A percentile compares a stretch with the other conserved stretches of the same genome.
These are phyloP conservation scores for Talaromyces sp. DNA, from an alignment of 2,329 filamentous ascomycete species.

Conservation along the genomic window DNA sequence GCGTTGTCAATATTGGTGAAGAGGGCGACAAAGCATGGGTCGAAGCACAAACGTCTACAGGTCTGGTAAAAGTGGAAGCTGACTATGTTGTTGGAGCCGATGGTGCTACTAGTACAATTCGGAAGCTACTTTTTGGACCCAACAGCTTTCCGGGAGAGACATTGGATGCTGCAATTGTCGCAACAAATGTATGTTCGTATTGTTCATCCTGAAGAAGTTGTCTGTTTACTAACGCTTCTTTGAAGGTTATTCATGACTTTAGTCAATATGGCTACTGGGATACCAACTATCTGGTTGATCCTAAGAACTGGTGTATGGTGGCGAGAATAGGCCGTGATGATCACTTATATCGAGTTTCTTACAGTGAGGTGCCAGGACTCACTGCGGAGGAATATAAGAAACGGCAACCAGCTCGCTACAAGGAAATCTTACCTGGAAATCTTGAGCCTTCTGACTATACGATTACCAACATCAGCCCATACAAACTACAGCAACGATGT, in stretches of 20 bases:
- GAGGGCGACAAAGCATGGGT: constrained; percentile 32
- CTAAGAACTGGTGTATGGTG: constrained; percentile 59
- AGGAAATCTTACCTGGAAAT: constrained; percentile 49
- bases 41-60: constrained; percentile 13
- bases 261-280: constrained; percentile 31
- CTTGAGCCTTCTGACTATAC: constrained; percentile 55
- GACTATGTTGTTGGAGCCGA: constrained; percentile 56
- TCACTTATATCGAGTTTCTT: constrained; percentile 59
- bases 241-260: constrained; percentile 59
- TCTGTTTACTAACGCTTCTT: not conserved
- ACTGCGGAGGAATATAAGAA: constrained; percentile 48
- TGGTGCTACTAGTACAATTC: constrained; percentile 37
- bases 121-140: constrained; percentile 42
- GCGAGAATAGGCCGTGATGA: constrained; percentile 52
- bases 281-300: constrained; percentile 56
- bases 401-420: constrained; percentile 41
- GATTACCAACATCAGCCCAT: constrained; percentile 53
- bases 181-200: constrained; percentile 50
- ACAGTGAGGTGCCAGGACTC: constrained; percentile 52
- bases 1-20: constrained; percentile 44
- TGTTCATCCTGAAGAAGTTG: not conserved
- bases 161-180: constrained; percentile 56
- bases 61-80: constrained; percentile 21
- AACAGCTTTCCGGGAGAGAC: constrained; percentile 52
- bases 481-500: constrained; percentile 58